phyloP scores from a whole-genome alignment of 1,139 yeast species.

The Suhomyces wounanorum region DNA sequence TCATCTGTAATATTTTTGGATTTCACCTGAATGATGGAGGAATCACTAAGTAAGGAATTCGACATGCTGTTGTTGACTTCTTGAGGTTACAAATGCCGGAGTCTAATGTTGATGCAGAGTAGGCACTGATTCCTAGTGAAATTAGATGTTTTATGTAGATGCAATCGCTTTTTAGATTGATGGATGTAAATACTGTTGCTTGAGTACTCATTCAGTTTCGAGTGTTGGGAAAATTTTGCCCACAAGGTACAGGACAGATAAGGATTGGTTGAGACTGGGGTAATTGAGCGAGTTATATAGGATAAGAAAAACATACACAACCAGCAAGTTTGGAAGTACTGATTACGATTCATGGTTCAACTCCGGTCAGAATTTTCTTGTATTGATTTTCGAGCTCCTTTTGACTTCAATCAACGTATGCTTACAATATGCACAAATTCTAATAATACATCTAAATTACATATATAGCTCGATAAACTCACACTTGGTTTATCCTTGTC shows the following conservation, averaged over 20 bases:
- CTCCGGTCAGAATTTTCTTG: neutral
- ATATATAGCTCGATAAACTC: neutral
- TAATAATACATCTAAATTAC: constrained; percentile 5
- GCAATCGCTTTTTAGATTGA: neutral
- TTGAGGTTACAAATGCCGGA: neutral
- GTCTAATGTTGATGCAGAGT: neutral
- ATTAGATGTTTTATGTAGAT: neutral
- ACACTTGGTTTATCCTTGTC: neutral
- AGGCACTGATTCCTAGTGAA: neutral
- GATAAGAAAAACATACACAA: no score
- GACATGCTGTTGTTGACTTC: constrained; percentile 15
- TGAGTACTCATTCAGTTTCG: neutral
- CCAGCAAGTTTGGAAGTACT: no score
- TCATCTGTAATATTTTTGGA: constrained; percentile 10
- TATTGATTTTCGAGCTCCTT: neutral
- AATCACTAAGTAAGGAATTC: constrained; percentile 34
- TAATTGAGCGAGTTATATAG: neutral
- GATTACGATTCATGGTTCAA: no score
- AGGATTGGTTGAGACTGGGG: constrained; percentile 1
- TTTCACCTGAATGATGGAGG: constrained; percentile 31
- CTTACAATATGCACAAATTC: neutral
- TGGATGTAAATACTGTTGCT: neutral
- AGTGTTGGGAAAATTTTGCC: constrained; percentile 8
- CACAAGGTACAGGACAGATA: constrained; percentile 7
- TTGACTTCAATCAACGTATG: no score